Percentiles rank a stretch among this genome's conserved stretches.
These are phyloP conservation scores for Lyophyllum shimeji DNA, from an alignment of 768 basidiomycete genomes.

Conservation along the genomic window DNA sequence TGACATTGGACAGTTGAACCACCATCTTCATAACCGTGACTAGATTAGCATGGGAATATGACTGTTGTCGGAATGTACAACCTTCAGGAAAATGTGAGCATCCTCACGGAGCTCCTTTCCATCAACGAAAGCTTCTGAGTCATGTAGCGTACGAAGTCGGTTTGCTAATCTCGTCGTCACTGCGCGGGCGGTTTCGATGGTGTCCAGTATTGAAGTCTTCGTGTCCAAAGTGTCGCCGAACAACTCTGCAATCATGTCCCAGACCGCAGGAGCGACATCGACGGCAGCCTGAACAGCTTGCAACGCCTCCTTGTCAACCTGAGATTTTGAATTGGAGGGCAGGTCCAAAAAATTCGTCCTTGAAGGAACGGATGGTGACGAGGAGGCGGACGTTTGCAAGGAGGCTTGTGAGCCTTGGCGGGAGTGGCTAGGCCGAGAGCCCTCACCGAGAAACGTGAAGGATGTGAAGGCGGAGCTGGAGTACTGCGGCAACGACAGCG, in stretches of 20 bases:
- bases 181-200: constrained; percentile 59
- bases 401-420: constrained; percentile 43
- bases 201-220: constrained; percentile 47
- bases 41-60: constrained; percentile 2
- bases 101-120: constrained; percentile 70
- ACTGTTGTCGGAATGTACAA: constrained; percentile 26
- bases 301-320: constrained; percentile 78
- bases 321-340: constrained; percentile 53
- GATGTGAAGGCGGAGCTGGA: constrained; percentile 17
- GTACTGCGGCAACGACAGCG: constrained; percentile 38
- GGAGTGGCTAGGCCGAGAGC: constrained; percentile 28
- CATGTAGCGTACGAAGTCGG: constrained; percentile 57
- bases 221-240: constrained; percentile 45
- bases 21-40: constrained; percentile 46
- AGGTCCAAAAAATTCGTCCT: constrained; percentile 44
- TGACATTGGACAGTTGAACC: constrained; percentile 69
- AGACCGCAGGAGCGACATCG: constrained; percentile 77
- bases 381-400: constrained; percentile 31
- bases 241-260: constrained; percentile 77
- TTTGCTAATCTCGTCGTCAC: constrained; percentile 64
- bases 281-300: constrained; percentile 79
- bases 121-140: constrained; percentile 53
- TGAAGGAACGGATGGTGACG: constrained; percentile 37
- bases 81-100: constrained; percentile 82
- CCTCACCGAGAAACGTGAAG: constrained; percentile 12